Evolutionary conservation across 371 early-diverging fungal species (phyloP), one percentile per base, ranked within the genome.

Genomic region (Mortierella sp.): DNA sequence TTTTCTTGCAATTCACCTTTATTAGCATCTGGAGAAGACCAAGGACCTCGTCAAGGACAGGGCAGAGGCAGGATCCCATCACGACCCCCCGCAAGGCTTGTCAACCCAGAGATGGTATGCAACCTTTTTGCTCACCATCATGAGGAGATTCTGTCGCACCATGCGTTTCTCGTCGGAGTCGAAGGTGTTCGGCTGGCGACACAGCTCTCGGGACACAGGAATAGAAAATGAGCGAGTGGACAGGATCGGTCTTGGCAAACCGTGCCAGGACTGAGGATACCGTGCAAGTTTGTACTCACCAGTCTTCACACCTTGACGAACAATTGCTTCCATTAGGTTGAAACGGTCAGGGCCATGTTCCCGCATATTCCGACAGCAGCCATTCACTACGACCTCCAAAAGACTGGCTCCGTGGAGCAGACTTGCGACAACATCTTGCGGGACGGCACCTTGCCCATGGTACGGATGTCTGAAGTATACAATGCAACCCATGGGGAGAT

Each of bases 381-480:
- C 38, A 95, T 98, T 74, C 93, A 94, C 54, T 93, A 93, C 12
- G 97, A 97, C 88, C 91, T 98, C 35, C 93, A 95, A 79, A 93
- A 95, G 70, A 97, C 97, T 27, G 97, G 97, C 14, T 96, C 95
- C 46, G 96, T 97, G 21, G 96, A 96, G 77, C 89, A 92, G 43
- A 97, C 97, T 16, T 95, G 96, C 78, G 97, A 98, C 79, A 96
- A 97, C 87, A 96, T 97, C 51, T 91, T 98, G 56, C 92, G 94
- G 55, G 91, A 95, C 74, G 93, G 95, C 60, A 89, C 95, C 71
- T 88, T 96, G 63, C 96, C 95, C 41, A 86, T 93, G 89, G 95
- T 94, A 92, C 18, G 18, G 7, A 63, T 18, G 7, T 14, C 38
- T 35, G 32, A 51, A 4, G 43, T 73, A 38, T 51, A 44, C 10